Percentiles rank a stretch among this genome's conserved stretches.
phyloP scores from a whole-genome alignment of 2,329 filamentous ascomycete genomes.

The Clarireedia paspali region DNA sequence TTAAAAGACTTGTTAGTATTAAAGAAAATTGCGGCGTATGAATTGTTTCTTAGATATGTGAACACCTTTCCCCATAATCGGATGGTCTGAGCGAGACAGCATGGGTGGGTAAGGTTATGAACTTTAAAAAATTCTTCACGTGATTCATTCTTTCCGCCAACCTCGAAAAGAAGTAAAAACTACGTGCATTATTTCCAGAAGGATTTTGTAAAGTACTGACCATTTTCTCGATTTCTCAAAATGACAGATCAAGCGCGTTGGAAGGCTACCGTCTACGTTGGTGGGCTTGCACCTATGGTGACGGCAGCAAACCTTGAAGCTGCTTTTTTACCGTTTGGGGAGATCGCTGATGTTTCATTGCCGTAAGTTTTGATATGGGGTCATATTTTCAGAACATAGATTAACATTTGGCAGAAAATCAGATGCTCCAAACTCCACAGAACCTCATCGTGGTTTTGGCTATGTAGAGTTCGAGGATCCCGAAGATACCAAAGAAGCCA shows the following conservation, averaged over 20 bases:
- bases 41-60: constrained; percentile 4
- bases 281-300: constrained; percentile 75
- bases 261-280: constrained; percentile 89
- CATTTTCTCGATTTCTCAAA: constrained; percentile 14
- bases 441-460: constrained; percentile 84
- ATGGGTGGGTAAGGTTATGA: background rate
- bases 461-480: constrained; percentile 90
- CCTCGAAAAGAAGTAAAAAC: no score
- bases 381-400: background rate
- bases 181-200: background rate
- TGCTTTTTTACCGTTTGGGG: constrained; percentile 94
- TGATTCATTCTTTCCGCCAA: background rate
- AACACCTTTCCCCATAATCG: constrained; percentile 11
- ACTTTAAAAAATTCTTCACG: constrained; percentile 2
- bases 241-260: constrained; percentile 81
- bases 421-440: constrained; percentile 68
- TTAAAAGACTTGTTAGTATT: background rate
- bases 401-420: constrained; percentile 48
- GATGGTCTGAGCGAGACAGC: constrained; percentile 8
- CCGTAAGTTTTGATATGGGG: constrained; percentile 38
- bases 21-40: constrained; percentile 2
- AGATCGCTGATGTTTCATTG: constrained; percentile 83
- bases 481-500: constrained; percentile 84
- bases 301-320: constrained; percentile 71
- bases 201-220: background rate